Conservation (phyloP, 129 eudicot genomes). For the Pseudognaphalium luteoalbum region DNA sequence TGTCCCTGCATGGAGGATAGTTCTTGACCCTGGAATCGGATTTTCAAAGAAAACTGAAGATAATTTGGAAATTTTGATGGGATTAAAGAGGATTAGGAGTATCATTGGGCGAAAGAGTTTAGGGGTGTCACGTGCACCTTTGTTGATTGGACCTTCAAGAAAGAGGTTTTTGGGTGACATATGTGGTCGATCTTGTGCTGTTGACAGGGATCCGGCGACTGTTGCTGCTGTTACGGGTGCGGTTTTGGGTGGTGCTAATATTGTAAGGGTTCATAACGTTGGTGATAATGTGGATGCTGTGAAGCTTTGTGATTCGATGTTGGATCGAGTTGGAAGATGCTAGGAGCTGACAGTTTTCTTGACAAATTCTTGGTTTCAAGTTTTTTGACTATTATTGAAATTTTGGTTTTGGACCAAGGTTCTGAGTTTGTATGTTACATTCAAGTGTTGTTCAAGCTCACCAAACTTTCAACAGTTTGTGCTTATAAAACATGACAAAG, state of each 20-base stretch:
- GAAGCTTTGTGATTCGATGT: constrained; percentile 76
- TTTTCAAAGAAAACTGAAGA: constrained; percentile 80
- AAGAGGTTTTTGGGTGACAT: constrained; percentile 86
- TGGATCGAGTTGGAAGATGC: constrained; percentile 36
- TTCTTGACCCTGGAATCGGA: constrained; percentile 89
- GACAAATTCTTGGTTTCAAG: not conserved
- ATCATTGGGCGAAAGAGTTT: constrained; percentile 71
- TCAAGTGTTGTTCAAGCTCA: not conserved
- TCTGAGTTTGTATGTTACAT: not conserved
- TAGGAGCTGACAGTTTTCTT: not conserved
- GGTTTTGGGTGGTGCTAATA: constrained; percentile 80
- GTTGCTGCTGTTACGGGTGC: constrained; percentile 71
- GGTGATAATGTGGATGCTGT: constrained; percentile 69
- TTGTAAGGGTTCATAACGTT: constrained; percentile 85
- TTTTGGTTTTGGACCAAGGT: not conserved
- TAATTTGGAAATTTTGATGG: constrained; percentile 72
- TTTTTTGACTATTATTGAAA: not conserved
- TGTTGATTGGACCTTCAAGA: constrained; percentile 79
- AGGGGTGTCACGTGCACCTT: constrained; percentile 67
- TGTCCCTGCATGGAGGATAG: constrained; percentile 85
- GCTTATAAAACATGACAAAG: no score
- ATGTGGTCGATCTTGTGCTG: constrained; percentile 56
- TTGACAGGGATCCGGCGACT: constrained; percentile 74
- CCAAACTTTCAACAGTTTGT: not conserved
- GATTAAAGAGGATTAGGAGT: constrained; percentile 54